Conservation (phyloP, 148 eudicot species). For the Heliamphora exappendiculata region DNA sequence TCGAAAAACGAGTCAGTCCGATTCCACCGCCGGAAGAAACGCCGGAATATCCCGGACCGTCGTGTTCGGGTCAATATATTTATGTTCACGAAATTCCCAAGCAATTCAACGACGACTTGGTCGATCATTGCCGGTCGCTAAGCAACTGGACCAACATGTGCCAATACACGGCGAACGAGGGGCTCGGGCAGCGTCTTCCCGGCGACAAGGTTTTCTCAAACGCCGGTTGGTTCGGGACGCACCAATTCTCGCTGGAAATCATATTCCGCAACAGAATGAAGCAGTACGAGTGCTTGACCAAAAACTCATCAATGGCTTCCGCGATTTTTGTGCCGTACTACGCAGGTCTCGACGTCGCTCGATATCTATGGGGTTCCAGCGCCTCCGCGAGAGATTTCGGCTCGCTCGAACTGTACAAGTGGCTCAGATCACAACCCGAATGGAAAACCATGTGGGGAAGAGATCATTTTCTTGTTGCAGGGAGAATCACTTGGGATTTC, state of each 20-base stretch:
- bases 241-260: conserved; percentile 57
- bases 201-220: conserved; percentile 21
- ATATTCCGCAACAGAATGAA: conserved; percentile 67
- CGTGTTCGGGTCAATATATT: conserved; percentile 51
- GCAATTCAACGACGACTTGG: conserved; percentile 39
- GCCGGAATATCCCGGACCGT: not conserved
- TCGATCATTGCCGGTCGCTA: conserved; percentile 35
- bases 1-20: not conserved
- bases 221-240: conserved; percentile 45
- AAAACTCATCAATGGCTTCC: conserved; percentile 45
- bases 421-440: conserved; percentile 46
- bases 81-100: conserved; percentile 52
- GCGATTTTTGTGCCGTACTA: conserved; percentile 69
- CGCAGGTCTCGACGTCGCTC: conserved; percentile 57
- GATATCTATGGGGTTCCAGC: conserved; percentile 34
- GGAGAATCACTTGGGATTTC: conserved; percentile 83
- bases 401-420: conserved; percentile 34
- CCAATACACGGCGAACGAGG: conserved; percentile 34
- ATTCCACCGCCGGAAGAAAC: too few relatives aligned
- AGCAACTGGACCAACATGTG: conserved; percentile 53
- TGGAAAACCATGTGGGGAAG: conserved; percentile 49
- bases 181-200: conserved; percentile 42
- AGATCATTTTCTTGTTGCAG: conserved; percentile 70
- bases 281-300: conserved; percentile 60
- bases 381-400: conserved; percentile 29